Conservation (phyloP, 2,329 filamentous ascomycete species). For the Myriosclerotinia curreyana region DNA sequence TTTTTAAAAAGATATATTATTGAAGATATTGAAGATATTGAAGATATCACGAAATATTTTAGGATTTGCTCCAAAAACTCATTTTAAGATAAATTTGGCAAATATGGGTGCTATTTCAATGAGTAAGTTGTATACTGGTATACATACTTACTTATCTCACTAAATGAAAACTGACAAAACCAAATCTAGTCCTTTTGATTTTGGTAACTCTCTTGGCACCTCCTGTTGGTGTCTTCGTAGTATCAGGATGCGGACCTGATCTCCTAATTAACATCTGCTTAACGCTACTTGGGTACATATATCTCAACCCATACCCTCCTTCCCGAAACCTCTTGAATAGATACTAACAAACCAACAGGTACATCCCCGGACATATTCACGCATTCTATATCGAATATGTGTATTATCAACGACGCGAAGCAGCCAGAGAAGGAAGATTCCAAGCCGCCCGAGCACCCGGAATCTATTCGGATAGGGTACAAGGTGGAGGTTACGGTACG, state of each 20-base stretch:
- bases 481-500: slow-evolving; percentile 64
- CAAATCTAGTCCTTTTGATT: background rate
- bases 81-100: background rate
- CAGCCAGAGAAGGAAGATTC: slow-evolving; percentile 55
- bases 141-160: slow-evolving; percentile 44
- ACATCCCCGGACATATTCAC: slow-evolving; percentile 40
- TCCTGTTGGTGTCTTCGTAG: slow-evolving; percentile 43
- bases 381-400: slow-evolving; percentile 60
- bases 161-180: background rate
- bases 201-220: slow-evolving; percentile 35
- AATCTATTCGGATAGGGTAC: slow-evolving; percentile 70
- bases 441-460: slow-evolving; percentile 58
- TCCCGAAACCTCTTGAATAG: background rate
- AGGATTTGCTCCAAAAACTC: background rate
- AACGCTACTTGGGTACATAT: slow-evolving; percentile 41
- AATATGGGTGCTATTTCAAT: slow-evolving; percentile 41
- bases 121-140: slow-evolving; percentile 34
- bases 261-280: slow-evolving; percentile 45
- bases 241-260: slow-evolving; percentile 44
- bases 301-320: background rate
- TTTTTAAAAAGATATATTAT: background rate
- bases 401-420: slow-evolving; percentile 72
- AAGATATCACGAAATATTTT: background rate
- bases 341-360: slow-evolving; percentile 46
- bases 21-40: background rate